Conservation (phyloP, 139 green algal genomes). For the Coelastrella sp. region DNA sequence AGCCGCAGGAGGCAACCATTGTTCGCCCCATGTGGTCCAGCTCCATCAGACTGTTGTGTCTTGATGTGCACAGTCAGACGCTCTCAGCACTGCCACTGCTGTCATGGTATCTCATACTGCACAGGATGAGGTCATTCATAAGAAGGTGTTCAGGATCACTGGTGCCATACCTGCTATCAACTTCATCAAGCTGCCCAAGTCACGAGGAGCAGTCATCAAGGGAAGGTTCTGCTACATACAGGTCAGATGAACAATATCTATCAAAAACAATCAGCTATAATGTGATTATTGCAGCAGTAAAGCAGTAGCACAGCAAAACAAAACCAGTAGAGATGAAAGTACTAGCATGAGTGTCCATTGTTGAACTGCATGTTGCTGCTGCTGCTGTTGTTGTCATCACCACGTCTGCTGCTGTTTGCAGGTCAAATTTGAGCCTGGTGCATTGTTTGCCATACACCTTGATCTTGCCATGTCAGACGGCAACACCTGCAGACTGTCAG, state of each 20-base stretch:
- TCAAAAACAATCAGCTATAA: constrained; percentile 15
- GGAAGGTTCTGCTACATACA: constrained; percentile 82
- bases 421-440: constrained; percentile 55
- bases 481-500: constrained; percentile 67
- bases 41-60: not conserved
- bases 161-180: constrained; percentile 69
- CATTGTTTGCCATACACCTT: constrained; percentile 73
- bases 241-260: constrained; percentile 39
- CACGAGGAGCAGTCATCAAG: constrained; percentile 64
- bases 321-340: too few relatives aligned
- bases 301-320: constrained; percentile 2
- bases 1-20: too few relatives aligned
- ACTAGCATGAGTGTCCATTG: too few relatives aligned
- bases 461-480: constrained; percentile 62
- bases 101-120: too few relatives aligned
- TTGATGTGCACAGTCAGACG: not conserved
- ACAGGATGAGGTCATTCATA: constrained; percentile 55
- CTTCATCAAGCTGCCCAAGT: constrained; percentile 69
- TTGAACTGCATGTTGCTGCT: not conserved
- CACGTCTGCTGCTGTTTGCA: constrained; percentile 15
- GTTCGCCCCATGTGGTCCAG: too few relatives aligned
- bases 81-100: too few relatives aligned
- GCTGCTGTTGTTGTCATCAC: not conserved
- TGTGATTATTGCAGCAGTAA: not conserved
- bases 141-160: constrained; percentile 55